Evolutionary conservation across 179 eudicot genomes (phyloP).

Genomic region (Carnegiea gigantea): DNA sequence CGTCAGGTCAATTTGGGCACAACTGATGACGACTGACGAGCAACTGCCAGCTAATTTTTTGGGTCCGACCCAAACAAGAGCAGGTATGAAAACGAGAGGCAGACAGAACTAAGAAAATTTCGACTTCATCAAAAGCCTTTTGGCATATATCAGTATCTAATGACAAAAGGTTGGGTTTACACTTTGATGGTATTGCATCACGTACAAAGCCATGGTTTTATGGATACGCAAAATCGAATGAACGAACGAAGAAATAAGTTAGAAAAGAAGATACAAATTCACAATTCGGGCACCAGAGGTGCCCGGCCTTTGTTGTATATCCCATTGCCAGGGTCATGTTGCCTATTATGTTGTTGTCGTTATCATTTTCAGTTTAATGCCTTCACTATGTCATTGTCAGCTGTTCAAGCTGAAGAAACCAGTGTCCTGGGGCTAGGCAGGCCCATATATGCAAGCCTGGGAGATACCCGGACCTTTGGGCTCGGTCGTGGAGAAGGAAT

Average conservation of each 20-base stretch:
- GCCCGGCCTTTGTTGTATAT: neutral
- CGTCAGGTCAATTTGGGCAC: neutral
- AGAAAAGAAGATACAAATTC: neutral
- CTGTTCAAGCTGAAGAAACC: conserved; percentile 25
- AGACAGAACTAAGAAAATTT: neutral
- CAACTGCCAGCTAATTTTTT: neutral
- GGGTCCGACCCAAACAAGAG: conserved; percentile 1
- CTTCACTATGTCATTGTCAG: neutral
- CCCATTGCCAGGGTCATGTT: neutral
- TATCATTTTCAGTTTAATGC: neutral
- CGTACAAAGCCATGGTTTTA: neutral
- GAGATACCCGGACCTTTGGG: conserved; percentile 65
- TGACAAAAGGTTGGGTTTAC: conserved; percentile 6
- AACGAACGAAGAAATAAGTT: conserved; percentile 30
- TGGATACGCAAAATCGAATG: neutral
- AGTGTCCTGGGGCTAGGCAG: conserved; percentile 51
- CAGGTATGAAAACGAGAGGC: neutral
- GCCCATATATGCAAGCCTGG: conserved; percentile 76
- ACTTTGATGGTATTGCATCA: neutral
- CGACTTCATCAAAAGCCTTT: neutral
- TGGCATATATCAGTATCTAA: neutral
- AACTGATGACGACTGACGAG: neutral
- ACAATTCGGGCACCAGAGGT: conserved; percentile 30
- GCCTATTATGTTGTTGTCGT: neutral
- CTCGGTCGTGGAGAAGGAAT: conserved; percentile 88